These are phyloP conservation scores for Leccinum ambiguum DNA, from an alignment of 1,284 basidiomycete genomes.

Conservation along the genomic window DNA sequence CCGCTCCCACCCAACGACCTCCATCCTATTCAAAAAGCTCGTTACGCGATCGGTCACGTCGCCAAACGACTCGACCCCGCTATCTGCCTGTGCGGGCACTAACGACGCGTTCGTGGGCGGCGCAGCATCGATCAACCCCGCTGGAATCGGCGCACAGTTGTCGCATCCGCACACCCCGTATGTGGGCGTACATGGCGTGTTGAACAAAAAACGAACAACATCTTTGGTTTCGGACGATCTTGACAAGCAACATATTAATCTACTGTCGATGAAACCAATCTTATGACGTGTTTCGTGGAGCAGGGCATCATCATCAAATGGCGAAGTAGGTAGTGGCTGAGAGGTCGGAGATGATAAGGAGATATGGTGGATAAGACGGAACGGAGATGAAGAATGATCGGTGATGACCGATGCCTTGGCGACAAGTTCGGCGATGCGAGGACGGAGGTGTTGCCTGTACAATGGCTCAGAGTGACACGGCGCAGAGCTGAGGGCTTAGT, in stretches of 20 bases:
- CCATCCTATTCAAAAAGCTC: conserved; percentile 54
- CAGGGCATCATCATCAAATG: conserved; percentile 25
- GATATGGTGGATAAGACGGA: conserved; percentile 47
- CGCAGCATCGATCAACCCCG: conserved; percentile 28
- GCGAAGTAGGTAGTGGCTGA: conserved; percentile 29
- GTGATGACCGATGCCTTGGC: conserved; percentile 13
- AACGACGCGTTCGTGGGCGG: conserved; percentile 29
- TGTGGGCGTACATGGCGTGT: conserved; percentile 56
- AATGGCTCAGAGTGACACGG: conserved; percentile 32
- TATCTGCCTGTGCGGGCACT: conserved; percentile 26
- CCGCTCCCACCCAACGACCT: conserved; percentile 60
- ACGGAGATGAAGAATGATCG: conserved; percentile 22
- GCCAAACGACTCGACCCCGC: conserved; percentile 37
- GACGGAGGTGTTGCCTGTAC: conserved; percentile 54
- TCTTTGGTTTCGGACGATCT: conserved; percentile 31
- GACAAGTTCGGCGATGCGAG: conserved; percentile 23
- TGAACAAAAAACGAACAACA: conserved; percentile 35
- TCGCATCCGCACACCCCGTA: conserved; percentile 74
- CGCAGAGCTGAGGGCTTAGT: conserved; percentile 56
- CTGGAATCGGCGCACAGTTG: conserved; percentile 42
- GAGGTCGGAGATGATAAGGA: conserved; percentile 35
- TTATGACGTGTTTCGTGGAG: conserved; percentile 29
- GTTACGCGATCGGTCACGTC: conserved; percentile 65
- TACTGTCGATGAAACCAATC: conserved; percentile 21
- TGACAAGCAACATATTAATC: conserved; percentile 33